Evolutionary conservation across 208 protist species (phyloP).

Genomic region (Entamoeba moshkovskii): DNA sequence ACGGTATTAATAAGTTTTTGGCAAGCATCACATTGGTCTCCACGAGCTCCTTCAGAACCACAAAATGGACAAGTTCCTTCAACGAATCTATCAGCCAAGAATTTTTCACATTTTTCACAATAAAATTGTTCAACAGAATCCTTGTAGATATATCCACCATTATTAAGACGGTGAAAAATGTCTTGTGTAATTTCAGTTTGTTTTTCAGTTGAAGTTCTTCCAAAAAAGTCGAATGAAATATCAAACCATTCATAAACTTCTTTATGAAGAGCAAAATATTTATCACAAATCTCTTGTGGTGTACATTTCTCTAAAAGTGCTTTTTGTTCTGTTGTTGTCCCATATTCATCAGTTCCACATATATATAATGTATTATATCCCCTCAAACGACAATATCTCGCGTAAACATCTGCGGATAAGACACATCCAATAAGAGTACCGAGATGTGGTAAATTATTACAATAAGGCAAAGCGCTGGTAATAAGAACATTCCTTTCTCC

Average conservation of each 20-base stretch:
- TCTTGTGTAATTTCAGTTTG: constrained; percentile 3
- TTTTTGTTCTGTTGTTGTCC: background rate
- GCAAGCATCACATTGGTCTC: background rate
- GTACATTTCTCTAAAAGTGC: background rate
- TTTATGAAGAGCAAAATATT: background rate
- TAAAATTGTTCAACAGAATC: background rate
- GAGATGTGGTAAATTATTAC: background rate
- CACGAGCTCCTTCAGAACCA: background rate
- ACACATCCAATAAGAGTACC: background rate
- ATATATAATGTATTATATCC: background rate
- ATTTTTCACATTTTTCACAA: background rate
- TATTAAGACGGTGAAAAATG: background rate
- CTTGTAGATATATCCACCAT: background rate
- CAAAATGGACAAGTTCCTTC: background rate
- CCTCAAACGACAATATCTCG: background rate
- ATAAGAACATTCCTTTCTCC: background rate
- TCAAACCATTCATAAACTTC: background rate
- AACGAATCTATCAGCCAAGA: background rate
- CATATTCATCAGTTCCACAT: background rate
- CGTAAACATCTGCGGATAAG: background rate
- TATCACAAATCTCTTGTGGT: background rate
- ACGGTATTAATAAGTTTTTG: background rate
- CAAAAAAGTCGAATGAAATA: background rate
- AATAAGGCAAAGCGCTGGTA: background rate
- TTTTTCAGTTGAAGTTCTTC: background rate